Evolutionary conservation across 129 eudicot species (phyloP).

Genomic region (Helianthus tuberosus): DNA sequence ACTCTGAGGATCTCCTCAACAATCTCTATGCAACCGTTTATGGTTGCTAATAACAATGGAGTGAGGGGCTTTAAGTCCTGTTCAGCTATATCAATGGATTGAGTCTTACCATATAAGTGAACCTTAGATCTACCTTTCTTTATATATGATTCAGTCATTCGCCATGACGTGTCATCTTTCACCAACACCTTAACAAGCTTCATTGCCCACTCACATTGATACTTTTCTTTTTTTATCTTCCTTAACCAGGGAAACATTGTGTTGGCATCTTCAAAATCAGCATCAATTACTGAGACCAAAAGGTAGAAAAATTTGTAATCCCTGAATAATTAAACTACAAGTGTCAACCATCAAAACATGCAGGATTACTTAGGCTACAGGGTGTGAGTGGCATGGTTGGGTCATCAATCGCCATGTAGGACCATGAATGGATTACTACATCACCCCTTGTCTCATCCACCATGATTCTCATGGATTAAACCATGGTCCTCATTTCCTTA

Average conservation of each 20-base stretch:
- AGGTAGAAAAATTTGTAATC: not conserved
- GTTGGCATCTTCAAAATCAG: slow-evolving; percentile 9
- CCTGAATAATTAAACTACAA: too few relatives aligned
- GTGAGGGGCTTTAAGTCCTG: slow-evolving; percentile 18
- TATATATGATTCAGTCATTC: not conserved
- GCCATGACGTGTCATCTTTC: slow-evolving; percentile 36
- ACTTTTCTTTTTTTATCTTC: slow-evolving; percentile 6
- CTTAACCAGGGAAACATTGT: slow-evolving; percentile 12
- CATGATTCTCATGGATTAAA: too few relatives aligned
- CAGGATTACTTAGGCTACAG: too few relatives aligned
- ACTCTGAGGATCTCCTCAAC: slow-evolving; percentile 32
- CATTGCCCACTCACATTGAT: slow-evolving; percentile 20
- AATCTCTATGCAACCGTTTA: slow-evolving; percentile 32
- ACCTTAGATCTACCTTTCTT: slow-evolving; percentile 14
- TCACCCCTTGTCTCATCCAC: too few relatives aligned
- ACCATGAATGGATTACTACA: too few relatives aligned
- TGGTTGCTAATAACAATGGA: slow-evolving; percentile 36
- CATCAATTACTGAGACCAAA: slow-evolving; percentile 7
- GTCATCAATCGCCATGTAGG: too few relatives aligned
- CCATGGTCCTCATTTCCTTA: too few relatives aligned
- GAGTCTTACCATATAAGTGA: not conserved
- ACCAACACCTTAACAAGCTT: slow-evolving; percentile 36
- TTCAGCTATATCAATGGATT: not conserved
- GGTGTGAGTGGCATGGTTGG: too few relatives aligned
- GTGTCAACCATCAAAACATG: too few relatives aligned